Base-by-base conservation (phyloP, 1,139 yeast genomes). In the Candida sanyaensis region DNA sequence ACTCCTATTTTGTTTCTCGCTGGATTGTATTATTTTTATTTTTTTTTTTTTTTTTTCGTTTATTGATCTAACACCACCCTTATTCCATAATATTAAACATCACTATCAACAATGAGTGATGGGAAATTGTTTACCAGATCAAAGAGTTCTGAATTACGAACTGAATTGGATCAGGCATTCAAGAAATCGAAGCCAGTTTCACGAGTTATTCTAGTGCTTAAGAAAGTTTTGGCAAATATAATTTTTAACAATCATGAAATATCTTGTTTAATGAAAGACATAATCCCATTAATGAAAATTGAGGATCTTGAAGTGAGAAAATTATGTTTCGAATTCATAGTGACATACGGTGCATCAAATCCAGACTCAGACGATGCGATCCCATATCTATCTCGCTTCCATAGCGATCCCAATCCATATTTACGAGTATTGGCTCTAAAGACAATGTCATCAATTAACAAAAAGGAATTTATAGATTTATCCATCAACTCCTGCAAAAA, bases 241-340 rank as follows among this genome's bases (percentile, higher is more conserved):
- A 86, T 95, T 5, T 75, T 91, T 68, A 91, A 91, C 49, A 90
- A 90, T 62, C 77, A 78, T 54, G 97, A 92, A 60, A 80, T 91
- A 81, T 75, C 83, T 9, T 61, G 72, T 34, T 62, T 92, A 50
- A 80, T 86, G 62, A 84, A 86, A 1, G 96, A 88, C 42, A 78
- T 92, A 10, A 63, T 88, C 7, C 71, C 71, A 31, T 73, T 88
- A 48, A 77, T 89, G 74, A 70, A 81, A 45, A 71, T 79, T 21
- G 82, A 81, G 50, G 96, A 89, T 64, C 63, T 85, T 38, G 96
- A 88, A 56, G 77, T 87, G 47, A 82, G 91, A 58, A 80, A 86
- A 54, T 77, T 89, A 73, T 82, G 85, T 50, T 78, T 79, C 55
- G 78, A 80, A 42, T 91, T 77, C 57, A 63, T 90, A 24, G 69